Conservation (phyloP, 2,329 filamentous ascomycete genomes). For the Ceratocystis lukuohia region DNA sequence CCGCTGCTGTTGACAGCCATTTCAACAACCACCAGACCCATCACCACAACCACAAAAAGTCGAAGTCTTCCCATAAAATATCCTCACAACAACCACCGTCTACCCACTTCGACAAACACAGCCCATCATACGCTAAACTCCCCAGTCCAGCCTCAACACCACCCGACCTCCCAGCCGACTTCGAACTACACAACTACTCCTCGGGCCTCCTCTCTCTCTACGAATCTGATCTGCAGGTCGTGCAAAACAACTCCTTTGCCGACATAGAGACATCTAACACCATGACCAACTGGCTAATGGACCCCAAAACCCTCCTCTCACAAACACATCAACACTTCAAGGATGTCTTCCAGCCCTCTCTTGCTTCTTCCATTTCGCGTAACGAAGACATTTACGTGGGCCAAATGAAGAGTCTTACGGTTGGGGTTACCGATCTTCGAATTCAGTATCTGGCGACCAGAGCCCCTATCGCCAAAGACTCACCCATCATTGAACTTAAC, state of each 20-base stretch:
- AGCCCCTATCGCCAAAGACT: conserved; percentile 41
- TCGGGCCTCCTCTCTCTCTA: conserved; percentile 63
- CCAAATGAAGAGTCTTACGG: conserved; percentile 36
- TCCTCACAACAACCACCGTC: conserved; percentile 53
- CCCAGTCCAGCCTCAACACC: conserved; percentile 67
- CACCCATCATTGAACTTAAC: conserved; percentile 57
- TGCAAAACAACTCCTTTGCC: conserved; percentile 63
- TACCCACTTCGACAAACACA: conserved; percentile 52
- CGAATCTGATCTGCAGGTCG: conserved; percentile 41
- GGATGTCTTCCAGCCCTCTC: conserved; percentile 54
- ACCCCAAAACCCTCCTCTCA: conserved; percentile 52
- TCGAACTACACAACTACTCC: conserved; percentile 56
- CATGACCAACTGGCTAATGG: conserved; percentile 65
- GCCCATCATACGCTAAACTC: conserved; percentile 49
- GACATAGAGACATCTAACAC: conserved; percentile 62
- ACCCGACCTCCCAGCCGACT: conserved; percentile 49
- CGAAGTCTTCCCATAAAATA: conserved; percentile 68
- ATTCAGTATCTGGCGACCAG: conserved; percentile 54
- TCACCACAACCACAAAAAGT: conserved; percentile 50
- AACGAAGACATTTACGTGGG: conserved; percentile 37
- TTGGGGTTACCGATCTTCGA: conserved; percentile 39
- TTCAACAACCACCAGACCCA: not conserved
- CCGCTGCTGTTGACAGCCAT: not conserved
- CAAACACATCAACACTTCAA: conserved; percentile 51
- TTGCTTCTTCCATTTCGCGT: conserved; percentile 32